Evolutionary conservation across 805 yeast genomes (phyloP).

Genomic region (Clavispora fructus): DNA sequence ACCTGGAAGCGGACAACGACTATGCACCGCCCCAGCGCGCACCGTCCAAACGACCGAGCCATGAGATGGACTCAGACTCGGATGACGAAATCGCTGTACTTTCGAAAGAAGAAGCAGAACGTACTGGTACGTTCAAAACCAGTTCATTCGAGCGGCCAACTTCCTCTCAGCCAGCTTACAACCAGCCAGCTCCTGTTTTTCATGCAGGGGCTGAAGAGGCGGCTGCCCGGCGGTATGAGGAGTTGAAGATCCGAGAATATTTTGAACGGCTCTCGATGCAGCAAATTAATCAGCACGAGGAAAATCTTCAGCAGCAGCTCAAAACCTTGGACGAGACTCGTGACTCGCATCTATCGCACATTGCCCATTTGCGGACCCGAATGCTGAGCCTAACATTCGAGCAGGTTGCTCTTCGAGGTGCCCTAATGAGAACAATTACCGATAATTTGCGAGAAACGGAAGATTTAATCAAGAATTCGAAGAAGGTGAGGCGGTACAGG

Average conservation of each 20-base stretch:
- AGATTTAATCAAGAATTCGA: conserved; percentile 2
- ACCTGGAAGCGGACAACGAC: background rate
- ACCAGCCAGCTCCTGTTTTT: conserved; percentile 26
- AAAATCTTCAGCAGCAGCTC: conserved; percentile 6
- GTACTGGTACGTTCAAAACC: conserved; percentile 19
- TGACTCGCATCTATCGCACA: conserved; percentile 1
- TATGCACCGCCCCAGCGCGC: background rate
- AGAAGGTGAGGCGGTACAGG: conserved; percentile 7
- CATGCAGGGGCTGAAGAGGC: conserved; percentile 16
- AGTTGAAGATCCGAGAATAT: conserved; percentile 2
- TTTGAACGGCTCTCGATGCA: conserved; percentile 7
- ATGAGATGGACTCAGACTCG: conserved; percentile 3
- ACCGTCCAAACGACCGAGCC: background rate
- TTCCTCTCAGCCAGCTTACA: conserved; percentile 20
- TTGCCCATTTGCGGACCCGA: conserved; percentile 1
- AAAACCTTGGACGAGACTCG: conserved; percentile 3
- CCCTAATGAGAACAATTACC: conserved; percentile 2
- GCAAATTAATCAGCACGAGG: conserved; percentile 8
- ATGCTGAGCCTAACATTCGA: conserved; percentile 4
- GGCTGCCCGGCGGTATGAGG: background rate
- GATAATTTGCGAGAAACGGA: conserved; percentile 5
- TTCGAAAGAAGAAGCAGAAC: conserved; percentile 26
- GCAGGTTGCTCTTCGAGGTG: background rate
- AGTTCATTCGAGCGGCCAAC: conserved; percentile 14
- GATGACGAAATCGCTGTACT: conserved; percentile 26